Conservation (phyloP, 2,329 filamentous ascomycete species). For the Daldinia sp. region DNA sequence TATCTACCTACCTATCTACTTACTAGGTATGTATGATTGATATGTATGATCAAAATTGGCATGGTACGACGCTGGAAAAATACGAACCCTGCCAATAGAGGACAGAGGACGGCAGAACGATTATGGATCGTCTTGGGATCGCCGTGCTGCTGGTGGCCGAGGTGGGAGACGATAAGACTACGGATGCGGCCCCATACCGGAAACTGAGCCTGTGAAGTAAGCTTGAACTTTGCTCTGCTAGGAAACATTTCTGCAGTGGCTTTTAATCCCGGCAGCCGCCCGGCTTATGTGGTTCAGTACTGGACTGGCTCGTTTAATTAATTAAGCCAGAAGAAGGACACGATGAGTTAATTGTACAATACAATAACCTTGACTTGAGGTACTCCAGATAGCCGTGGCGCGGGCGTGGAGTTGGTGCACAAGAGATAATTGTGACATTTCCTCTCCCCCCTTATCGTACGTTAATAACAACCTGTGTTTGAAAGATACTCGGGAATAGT, state of each 20-base stretch:
- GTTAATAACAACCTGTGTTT: constrained; percentile 7
- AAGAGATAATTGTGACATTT: not conserved
- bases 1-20: too few species aligned
- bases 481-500: not conserved
- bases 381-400: constrained; percentile 25
- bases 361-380: constrained; percentile 20
- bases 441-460: not conserved
- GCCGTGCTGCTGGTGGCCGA: not conserved
- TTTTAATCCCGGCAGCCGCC: constrained; percentile 19
- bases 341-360: constrained; percentile 33
- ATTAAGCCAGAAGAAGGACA: constrained; percentile 11
- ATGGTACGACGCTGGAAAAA: constrained; percentile 22
- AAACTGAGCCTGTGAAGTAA: not conserved
- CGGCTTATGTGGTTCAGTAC: constrained; percentile 21
- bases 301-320: constrained; percentile 25
- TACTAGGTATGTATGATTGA: too few species aligned
- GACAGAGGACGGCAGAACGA: not conserved
- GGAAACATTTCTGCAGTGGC: constrained; percentile 31
- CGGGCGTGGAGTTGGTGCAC: constrained; percentile 5
- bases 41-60: not conserved
- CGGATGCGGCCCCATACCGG: constrained; percentile 24
- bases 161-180: constrained; percentile 2
- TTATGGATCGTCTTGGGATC: not conserved
- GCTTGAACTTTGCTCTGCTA: not conserved
- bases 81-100: not conserved